Evolutionary conservation across 2,329 filamentous ascomycete species (phyloP).

Genomic region (Fusarium floridanum): DNA sequence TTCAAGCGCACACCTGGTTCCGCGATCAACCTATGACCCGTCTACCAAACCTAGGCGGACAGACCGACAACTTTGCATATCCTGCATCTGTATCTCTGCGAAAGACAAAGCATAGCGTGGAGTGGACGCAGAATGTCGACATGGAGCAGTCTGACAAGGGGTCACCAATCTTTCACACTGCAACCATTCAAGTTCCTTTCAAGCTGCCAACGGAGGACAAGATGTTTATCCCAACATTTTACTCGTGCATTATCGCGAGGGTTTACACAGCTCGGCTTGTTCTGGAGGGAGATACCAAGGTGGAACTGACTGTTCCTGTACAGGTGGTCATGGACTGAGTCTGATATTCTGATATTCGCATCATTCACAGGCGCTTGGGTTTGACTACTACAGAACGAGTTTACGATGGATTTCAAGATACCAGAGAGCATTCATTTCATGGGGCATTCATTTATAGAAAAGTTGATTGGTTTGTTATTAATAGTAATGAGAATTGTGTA

Average conservation of each 20-base stretch:
- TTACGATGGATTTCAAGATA: conserved; percentile 32
- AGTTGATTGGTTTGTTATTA: conserved; percentile 22
- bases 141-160: conserved; percentile 8
- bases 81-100: conserved; percentile 21
- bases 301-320: conserved; percentile 32
- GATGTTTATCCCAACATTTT: conserved; percentile 36
- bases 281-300: conserved; percentile 34
- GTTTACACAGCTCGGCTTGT: conserved; percentile 30
- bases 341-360: not conserved
- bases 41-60: conserved; percentile 34
- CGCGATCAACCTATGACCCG: conserved; percentile 32
- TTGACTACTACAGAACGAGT: not conserved
- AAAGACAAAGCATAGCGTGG: not conserved
- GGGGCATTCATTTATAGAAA: conserved; percentile 22
- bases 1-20: conserved; percentile 41
- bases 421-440: conserved; percentile 32
- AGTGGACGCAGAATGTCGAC: conserved; percentile 38
- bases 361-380: not conserved
- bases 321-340: conserved; percentile 33
- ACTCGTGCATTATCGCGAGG: conserved; percentile 30
- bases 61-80: conserved; percentile 28
- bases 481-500: conserved; percentile 25
- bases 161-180: conserved; percentile 35
- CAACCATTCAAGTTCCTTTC: conserved; percentile 31
- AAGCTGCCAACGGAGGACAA: conserved; percentile 23